Percentiles rank a stretch among this genome's conserved stretches.
phyloP scores from a whole-genome alignment of 2,329 filamentous ascomycete species.

The Hymenoscyphus infarciens region DNA sequence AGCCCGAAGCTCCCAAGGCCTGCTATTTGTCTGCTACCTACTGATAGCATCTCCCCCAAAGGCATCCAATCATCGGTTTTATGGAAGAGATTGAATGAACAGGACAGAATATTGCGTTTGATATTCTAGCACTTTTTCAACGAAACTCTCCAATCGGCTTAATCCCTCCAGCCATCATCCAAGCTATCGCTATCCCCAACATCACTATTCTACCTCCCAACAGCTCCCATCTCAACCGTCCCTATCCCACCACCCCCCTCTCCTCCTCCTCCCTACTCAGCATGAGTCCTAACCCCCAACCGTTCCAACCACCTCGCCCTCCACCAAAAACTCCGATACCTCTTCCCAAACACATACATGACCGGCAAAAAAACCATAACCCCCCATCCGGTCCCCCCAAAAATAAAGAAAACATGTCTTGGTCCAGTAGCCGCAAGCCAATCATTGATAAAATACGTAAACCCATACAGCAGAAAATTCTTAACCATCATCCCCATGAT shows the following conservation, averaged over 20 bases:
- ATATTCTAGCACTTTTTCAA: too few species aligned
- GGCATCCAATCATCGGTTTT: too few species aligned
- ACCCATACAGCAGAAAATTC: conserved; percentile 42
- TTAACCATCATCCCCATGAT: conserved; percentile 43
- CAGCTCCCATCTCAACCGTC: background rate
- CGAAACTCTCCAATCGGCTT: too few species aligned
- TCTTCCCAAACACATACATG: conserved; percentile 22
- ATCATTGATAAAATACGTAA: conserved; percentile 41
- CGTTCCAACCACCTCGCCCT: conserved; percentile 20
- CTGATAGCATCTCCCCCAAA: too few species aligned
- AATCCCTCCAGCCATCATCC: too few species aligned
- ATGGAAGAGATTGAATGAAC: too few species aligned
- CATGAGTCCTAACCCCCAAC: conserved; percentile 20
- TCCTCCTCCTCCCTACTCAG: conserved; percentile 12
- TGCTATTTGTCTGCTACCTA: too few species aligned
- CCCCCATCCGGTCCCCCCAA: conserved; percentile 30
- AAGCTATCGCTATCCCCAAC: too few species aligned
- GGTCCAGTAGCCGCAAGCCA: conserved; percentile 38
- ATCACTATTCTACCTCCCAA: background rate
- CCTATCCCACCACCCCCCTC: background rate
- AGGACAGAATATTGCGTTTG: too few species aligned
- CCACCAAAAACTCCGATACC: conserved; percentile 19
- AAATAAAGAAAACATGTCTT: conserved; percentile 37
- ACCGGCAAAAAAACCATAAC: conserved; percentile 12
- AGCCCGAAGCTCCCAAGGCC: too few species aligned